These are phyloP conservation scores for Populus hybrid DNA, from an alignment of 441 rosid species.

Conservation along the genomic window DNA sequence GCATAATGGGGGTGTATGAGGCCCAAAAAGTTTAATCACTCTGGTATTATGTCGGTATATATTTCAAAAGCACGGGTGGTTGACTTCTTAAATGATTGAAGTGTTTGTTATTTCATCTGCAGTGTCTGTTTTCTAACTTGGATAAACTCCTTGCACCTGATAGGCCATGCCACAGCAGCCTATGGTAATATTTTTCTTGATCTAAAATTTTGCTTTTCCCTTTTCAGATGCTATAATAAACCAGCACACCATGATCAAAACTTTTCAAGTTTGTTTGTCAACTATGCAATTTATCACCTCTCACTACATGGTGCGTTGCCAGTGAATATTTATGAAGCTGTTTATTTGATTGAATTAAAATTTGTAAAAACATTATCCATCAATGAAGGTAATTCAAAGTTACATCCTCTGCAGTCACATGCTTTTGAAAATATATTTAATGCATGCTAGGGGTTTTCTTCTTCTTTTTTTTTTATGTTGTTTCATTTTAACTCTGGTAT, in stretches of 20 bases:
- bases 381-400: background rate
- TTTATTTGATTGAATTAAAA: background rate
- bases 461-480: too few species aligned
- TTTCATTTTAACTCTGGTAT: background rate
- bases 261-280: background rate
- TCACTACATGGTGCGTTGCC: background rate
- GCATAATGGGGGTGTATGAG: background rate
- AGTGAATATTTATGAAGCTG: background rate
- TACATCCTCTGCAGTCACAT: background rate
- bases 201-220: background rate
- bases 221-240: background rate
- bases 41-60: background rate
- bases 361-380: background rate
- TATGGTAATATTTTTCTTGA: conserved; percentile 50
- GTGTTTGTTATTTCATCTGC: conserved; percentile 25
- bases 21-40: background rate
- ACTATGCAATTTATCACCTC: background rate
- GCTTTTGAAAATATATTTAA: background rate
- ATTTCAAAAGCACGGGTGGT: background rate
- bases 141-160: conserved; percentile 80
- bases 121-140: conserved; percentile 69
- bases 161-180: conserved; percentile 77
- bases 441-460: background rate
- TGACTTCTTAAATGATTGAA: background rate
- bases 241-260: background rate